These are phyloP conservation scores for Phyllosticta paracitricarpa DNA, from an alignment of 2,329 filamentous ascomycete species.

Conservation along the genomic window DNA sequence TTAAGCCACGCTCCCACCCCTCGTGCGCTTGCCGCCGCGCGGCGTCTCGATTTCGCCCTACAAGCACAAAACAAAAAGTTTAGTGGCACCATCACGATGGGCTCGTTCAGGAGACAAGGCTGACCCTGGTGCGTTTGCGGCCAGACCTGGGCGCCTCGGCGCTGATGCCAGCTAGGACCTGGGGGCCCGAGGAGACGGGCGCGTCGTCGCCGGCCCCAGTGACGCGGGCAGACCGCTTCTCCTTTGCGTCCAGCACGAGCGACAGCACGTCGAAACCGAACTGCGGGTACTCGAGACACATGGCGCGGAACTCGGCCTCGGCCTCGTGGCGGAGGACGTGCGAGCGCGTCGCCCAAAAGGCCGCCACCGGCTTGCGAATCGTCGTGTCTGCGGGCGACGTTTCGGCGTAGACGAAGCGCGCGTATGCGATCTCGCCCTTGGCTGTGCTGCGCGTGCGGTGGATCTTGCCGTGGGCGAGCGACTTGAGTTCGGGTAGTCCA, in stretches of 20 bases:
- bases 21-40: neutral
- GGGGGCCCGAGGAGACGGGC: neutral
- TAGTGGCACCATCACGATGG: neutral
- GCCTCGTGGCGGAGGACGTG: slow-evolving; percentile 79
- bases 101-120: neutral
- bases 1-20: neutral
- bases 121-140: neutral
- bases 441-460: slow-evolving; percentile 83
- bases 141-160: neutral
- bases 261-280: slow-evolving; percentile 89
- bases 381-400: slow-evolving; percentile 58
- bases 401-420: slow-evolving; percentile 78
- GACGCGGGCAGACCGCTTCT: slow-evolving; percentile 28
- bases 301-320: slow-evolving; percentile 69
- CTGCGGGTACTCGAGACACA: slow-evolving; percentile 83
- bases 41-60: neutral
- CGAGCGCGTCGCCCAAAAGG: slow-evolving; percentile 75
- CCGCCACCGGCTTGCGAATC: slow-evolving; percentile 75
- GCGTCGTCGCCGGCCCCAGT: neutral
- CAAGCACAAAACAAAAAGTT: neutral
- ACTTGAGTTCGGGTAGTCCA: slow-evolving; percentile 54
- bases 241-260: slow-evolving; percentile 43
- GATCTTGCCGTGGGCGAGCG: slow-evolving; percentile 77
- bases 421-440: slow-evolving; percentile 83
- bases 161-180: neutral